Conservation (phyloP, 352 stramenopile genomes). For the Phytophthora uliginosa region DNA sequence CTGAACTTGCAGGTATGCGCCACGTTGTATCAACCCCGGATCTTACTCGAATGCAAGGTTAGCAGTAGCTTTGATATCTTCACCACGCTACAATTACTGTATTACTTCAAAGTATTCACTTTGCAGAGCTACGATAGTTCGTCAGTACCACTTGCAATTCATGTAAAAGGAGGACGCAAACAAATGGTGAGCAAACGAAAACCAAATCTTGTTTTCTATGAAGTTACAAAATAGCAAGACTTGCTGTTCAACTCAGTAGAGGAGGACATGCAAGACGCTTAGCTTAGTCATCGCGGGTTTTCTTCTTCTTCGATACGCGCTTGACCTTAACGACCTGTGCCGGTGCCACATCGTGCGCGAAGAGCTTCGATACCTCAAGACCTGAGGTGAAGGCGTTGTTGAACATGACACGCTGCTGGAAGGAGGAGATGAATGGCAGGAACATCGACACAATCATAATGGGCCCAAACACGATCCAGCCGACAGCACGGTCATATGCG, state of each 20-base stretch:
- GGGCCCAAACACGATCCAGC: conserved; percentile 91
- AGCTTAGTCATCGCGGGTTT: conserved; percentile 83
- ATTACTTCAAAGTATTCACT: conserved; percentile 7
- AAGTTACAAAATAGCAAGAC: conserved; percentile 55
- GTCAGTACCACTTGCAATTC: conserved; percentile 25
- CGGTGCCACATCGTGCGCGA: conserved; percentile 86
- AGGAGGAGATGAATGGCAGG: conserved; percentile 88
- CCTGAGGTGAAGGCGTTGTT: conserved; percentile 92
- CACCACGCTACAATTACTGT: conserved; percentile 25
- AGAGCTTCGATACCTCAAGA: conserved; percentile 91
- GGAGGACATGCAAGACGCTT: conserved; percentile 15
- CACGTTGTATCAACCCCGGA: conserved; percentile 75
- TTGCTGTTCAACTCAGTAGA: conserved; percentile 18
- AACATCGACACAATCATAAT: conserved; percentile 93
- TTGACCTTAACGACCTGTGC: conserved; percentile 90
- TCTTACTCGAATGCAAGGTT: conserved; percentile 54
- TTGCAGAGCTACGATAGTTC: neutral
- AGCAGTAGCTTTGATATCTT: conserved; percentile 15
- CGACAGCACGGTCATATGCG: conserved; percentile 79
- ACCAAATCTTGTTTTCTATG: conserved; percentile 46
- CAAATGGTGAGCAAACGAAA: conserved; percentile 12
- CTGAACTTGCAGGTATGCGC: conserved; percentile 56
- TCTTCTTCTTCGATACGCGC: conserved; percentile 92
- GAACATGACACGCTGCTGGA: conserved; percentile 93
- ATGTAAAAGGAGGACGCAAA: conserved; percentile 12